Conservation (phyloP, 2,329 filamentous ascomycete genomes). For the Aschersonia sp. region DNA sequence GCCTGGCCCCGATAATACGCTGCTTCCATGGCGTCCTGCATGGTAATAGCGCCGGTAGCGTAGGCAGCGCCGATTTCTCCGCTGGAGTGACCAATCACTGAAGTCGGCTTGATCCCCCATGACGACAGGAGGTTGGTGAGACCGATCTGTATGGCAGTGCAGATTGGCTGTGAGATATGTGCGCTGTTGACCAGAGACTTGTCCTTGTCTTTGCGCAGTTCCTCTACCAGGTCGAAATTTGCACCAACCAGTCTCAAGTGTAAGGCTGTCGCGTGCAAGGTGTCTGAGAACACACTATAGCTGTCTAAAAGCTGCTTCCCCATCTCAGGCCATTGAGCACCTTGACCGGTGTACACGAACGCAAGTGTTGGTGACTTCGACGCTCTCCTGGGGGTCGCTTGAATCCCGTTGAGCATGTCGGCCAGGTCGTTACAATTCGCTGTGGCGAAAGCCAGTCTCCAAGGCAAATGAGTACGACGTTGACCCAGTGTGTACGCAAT, state of each 20-base stretch:
- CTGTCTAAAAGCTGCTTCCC: slow-evolving; percentile 18
- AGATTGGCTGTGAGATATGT: slow-evolving; percentile 27
- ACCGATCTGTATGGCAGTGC: slow-evolving; percentile 32
- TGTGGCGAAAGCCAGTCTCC: slow-evolving; percentile 27
- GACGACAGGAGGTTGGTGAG: slow-evolving; percentile 27
- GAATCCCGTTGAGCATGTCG: slow-evolving; percentile 23
- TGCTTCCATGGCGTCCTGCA: slow-evolving; percentile 29
- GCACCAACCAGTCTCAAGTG: slow-evolving; percentile 18
- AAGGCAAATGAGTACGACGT: slow-evolving; percentile 26
- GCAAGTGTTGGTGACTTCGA: slow-evolving; percentile 9
- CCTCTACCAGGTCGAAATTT: slow-evolving; percentile 20
- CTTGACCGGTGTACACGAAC: slow-evolving; percentile 26
- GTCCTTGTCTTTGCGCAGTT: slow-evolving; percentile 19
- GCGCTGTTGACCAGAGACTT: slow-evolving; percentile 20
- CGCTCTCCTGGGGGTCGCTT: slow-evolving; percentile 6
- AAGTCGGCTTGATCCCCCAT: slow-evolving; percentile 23
- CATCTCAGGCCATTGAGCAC: slow-evolving; percentile 23
- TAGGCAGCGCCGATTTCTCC: slow-evolving; percentile 35
- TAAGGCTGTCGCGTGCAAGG: slow-evolving; percentile 16
- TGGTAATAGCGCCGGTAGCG: slow-evolving; percentile 25
- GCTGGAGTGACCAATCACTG: slow-evolving; percentile 29
- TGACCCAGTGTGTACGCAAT: slow-evolving; percentile 33
- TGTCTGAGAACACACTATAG: slow-evolving; percentile 19
- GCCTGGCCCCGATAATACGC: slow-evolving; percentile 35
- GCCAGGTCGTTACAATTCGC: slow-evolving; percentile 28